Conservation (phyloP, 2,329 filamentous ascomycete genomes). For the Elsinoe fawcettii region DNA sequence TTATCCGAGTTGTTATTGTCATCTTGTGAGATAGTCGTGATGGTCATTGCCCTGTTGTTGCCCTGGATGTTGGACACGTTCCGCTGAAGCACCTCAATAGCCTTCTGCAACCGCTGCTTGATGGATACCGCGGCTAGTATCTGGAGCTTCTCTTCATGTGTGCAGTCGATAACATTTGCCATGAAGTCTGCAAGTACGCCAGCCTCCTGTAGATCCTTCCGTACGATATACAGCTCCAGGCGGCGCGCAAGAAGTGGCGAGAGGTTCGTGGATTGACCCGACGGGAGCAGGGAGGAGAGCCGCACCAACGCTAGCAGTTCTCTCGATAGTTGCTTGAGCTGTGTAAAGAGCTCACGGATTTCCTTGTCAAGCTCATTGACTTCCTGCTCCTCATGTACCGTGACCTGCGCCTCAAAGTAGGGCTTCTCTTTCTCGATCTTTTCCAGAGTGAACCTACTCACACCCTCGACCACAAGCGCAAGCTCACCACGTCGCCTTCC, state of each 20-base stretch:
- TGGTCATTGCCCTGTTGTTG: slow-evolving; percentile 75
- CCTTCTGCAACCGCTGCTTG: slow-evolving; percentile 68
- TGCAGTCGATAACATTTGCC: slow-evolving; percentile 82
- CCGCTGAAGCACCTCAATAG: slow-evolving; percentile 73
- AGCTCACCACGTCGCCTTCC: slow-evolving; percentile 52
- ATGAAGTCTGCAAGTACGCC: slow-evolving; percentile 91
- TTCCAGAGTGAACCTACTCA: slow-evolving; percentile 67
- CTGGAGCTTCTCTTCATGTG: slow-evolving; percentile 83
- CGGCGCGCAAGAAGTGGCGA: slow-evolving; percentile 80
- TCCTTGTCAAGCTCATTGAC: slow-evolving; percentile 49
- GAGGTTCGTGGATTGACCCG: slow-evolving; percentile 57
- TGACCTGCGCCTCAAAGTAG: slow-evolving; percentile 77
- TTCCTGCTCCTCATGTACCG: slow-evolving; percentile 56
- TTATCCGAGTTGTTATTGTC: slow-evolving; percentile 26
- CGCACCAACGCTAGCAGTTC: slow-evolving; percentile 80
- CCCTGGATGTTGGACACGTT: slow-evolving; percentile 80
- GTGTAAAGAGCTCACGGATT: slow-evolving; percentile 63
- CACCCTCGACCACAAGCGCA: slow-evolving; percentile 77
- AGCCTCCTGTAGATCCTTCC: slow-evolving; percentile 73
- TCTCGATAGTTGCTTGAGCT: slow-evolving; percentile 74
- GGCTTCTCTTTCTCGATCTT: slow-evolving; percentile 69
- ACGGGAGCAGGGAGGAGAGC: slow-evolving; percentile 74
- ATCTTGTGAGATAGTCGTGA: slow-evolving; percentile 50
- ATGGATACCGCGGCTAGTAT: slow-evolving; percentile 75
- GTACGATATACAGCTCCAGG: slow-evolving; percentile 77